These are phyloP conservation scores for Penicillium riverlandense DNA, from an alignment of 495 filamentous ascomycete species.

Conservation along the genomic window DNA sequence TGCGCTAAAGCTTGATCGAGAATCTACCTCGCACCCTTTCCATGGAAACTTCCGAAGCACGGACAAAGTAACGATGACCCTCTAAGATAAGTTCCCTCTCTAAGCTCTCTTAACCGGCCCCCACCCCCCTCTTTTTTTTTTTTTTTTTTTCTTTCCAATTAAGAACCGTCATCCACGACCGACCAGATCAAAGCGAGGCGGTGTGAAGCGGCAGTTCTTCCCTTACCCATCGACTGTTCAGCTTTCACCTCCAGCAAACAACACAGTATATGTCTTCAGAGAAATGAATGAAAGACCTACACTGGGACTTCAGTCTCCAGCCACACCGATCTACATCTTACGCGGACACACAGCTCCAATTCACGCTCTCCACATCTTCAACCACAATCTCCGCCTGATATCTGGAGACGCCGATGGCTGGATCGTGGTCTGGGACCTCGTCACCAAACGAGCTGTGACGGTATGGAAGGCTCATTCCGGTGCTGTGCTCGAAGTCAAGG, in stretches of 20 bases:
- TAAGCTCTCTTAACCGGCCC: too few relatives aligned
- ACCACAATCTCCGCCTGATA: conserved; percentile 64
- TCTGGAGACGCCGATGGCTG: conserved; percentile 90
- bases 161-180: too few relatives aligned
- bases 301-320: conserved; percentile 31
- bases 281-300: neutral
- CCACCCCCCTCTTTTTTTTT: too few relatives aligned
- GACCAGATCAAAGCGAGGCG: neutral
- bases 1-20: too few relatives aligned
- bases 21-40: too few relatives aligned
- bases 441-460: conserved; percentile 70
- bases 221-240: neutral
- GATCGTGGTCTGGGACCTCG: conserved; percentile 78
- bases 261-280: too few relatives aligned
- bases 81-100: too few relatives aligned
- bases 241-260: neutral
- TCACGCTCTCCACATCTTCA: conserved; percentile 69
- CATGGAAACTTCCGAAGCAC: too few relatives aligned
- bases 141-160: too few relatives aligned
- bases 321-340: conserved; percentile 77
- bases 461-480: conserved; percentile 86
- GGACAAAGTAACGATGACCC: too few relatives aligned
- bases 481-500: conserved; percentile 72
- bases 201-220: conserved; percentile 3
- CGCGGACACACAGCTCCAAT: conserved; percentile 80